phyloP scores from a whole-genome alignment of 495 filamentous ascomycete species.

The Staphylotrichum tortipilum region DNA sequence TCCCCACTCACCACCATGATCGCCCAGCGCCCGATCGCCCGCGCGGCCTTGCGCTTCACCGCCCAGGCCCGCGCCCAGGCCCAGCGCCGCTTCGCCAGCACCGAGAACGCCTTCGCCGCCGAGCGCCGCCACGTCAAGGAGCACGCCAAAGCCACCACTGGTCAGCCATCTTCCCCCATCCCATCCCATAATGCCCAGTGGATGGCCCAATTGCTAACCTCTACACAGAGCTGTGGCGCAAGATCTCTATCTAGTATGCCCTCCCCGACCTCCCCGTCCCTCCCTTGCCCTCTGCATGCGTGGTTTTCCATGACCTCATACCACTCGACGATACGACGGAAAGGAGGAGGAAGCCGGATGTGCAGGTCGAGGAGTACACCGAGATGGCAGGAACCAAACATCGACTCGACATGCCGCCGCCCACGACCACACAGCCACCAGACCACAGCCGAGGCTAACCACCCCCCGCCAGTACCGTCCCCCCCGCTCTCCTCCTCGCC shows the following conservation, averaged over 20 bases:
- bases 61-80: constrained; percentile 48
- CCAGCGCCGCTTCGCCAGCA: constrained; percentile 64
- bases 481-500: constrained; percentile 62
- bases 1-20: constrained; percentile 56
- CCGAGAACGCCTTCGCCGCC: constrained; percentile 80
- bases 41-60: constrained; percentile 49
- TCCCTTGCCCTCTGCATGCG: constrained; percentile 6
- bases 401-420: too few relatives aligned
- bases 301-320: constrained; percentile 21
- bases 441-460: constrained; percentile 2
- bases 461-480: constrained; percentile 45
- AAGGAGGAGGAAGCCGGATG: neutral
- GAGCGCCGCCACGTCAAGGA: constrained; percentile 78
- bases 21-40: constrained; percentile 51
- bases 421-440: neutral
- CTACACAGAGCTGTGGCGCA: constrained; percentile 76
- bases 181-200: too few relatives aligned
- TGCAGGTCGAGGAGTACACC: neutral
- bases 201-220: constrained; percentile 11
- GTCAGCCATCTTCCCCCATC: constrained; percentile 32
- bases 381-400: too few relatives aligned
- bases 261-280: constrained; percentile 14
- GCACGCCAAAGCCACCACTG: constrained; percentile 70
- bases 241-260: constrained; percentile 83
- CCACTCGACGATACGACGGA: neutral